These are phyloP conservation scores for Penstemon barbatus DNA, from an alignment of 257 asterid genomes.

Conservation along the genomic window DNA sequence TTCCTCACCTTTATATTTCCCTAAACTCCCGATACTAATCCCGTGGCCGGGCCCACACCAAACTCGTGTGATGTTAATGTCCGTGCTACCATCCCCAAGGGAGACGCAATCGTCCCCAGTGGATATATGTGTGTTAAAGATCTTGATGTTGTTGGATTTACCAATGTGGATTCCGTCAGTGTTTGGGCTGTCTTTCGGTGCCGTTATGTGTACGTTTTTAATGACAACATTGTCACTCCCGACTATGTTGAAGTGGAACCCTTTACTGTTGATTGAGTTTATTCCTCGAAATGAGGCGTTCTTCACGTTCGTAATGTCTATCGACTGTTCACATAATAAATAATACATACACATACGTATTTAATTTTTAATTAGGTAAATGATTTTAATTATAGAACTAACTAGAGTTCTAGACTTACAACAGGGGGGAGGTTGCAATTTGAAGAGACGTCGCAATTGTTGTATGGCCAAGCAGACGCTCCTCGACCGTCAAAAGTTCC, in stretches of 20 bases:
- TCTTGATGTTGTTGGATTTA: conserved; percentile 17
- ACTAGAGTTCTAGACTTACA: conserved; percentile 2
- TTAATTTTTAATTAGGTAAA: not conserved
- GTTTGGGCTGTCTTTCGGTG: conserved; percentile 42
- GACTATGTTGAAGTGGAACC: conserved; percentile 23
- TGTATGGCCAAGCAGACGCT: conserved; percentile 22
- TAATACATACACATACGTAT: not conserved
- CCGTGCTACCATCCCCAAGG: conserved; percentile 25
- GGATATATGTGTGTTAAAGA: not conserved
- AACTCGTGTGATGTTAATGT: conserved; percentile 24
- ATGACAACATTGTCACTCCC: conserved; percentile 11
- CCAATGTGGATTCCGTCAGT: conserved; percentile 44
- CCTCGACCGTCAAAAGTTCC: conserved; percentile 39
- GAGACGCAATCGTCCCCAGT: conserved; percentile 47
- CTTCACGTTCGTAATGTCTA: not conserved
- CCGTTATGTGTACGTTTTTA: conserved; percentile 5
- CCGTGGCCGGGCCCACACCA: conserved; percentile 45
- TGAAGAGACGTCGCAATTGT: not conserved
- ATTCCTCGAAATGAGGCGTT: conserved; percentile 6
- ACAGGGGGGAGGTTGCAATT: not conserved
- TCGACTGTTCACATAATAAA: conserved; percentile 6
- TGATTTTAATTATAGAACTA: too few relatives aligned
- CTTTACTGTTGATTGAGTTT: conserved; percentile 30
- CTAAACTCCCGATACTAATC: conserved; percentile 37
- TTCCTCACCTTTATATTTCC: conserved; percentile 18